Percentiles rank a stretch among this genome's conserved stretches.
Evolutionary conservation across 2,329 filamentous ascomycete genomes (phyloP).

Genomic region (Trichoderma guizhouense): DNA sequence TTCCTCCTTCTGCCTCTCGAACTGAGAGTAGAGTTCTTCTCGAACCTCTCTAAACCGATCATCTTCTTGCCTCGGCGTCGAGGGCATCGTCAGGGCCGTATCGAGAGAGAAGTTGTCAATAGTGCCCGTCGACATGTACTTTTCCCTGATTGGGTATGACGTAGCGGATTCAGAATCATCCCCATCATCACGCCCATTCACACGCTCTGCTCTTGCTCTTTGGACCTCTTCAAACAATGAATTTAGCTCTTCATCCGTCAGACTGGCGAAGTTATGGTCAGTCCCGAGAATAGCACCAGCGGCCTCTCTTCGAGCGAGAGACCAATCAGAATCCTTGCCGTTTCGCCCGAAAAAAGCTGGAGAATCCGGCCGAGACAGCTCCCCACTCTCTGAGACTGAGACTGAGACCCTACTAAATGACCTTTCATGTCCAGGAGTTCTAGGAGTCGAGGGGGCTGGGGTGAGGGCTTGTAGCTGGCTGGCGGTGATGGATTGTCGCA

Average conservation of each 20-base stretch:
- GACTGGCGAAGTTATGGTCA: constrained; percentile 84
- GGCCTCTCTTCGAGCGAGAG: constrained; percentile 88
- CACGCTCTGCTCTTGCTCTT: constrained; percentile 70
- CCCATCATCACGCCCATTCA: constrained; percentile 70
- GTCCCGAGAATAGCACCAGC: constrained; percentile 83
- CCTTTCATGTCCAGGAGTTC: constrained; percentile 65
- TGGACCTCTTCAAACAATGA: constrained; percentile 92
- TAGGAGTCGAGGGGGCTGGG: constrained; percentile 51
- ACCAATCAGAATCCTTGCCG: constrained; percentile 88
- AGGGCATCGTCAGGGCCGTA: constrained; percentile 89
- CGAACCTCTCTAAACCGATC: constrained; percentile 70
- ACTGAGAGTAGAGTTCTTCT: constrained; percentile 78
- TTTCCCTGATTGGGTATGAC: constrained; percentile 85
- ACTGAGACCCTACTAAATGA: constrained; percentile 77
- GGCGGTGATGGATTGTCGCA: constrained; percentile 75
- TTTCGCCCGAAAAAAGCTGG: constrained; percentile 64
- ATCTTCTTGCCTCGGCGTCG: constrained; percentile 78
- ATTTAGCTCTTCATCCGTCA: constrained; percentile 93
- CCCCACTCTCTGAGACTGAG: constrained; percentile 78
- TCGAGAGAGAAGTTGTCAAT: constrained; percentile 96
- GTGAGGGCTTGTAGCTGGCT: constrained; percentile 52
- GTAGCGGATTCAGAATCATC: constrained; percentile 87
- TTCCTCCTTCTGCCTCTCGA: constrained; percentile 81
- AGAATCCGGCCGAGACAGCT: constrained; percentile 69
- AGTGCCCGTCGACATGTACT: constrained; percentile 92